Evolutionary conservation across 2,329 filamentous ascomycete genomes (phyloP).

Genomic region (Stachybotrys elegans): DNA sequence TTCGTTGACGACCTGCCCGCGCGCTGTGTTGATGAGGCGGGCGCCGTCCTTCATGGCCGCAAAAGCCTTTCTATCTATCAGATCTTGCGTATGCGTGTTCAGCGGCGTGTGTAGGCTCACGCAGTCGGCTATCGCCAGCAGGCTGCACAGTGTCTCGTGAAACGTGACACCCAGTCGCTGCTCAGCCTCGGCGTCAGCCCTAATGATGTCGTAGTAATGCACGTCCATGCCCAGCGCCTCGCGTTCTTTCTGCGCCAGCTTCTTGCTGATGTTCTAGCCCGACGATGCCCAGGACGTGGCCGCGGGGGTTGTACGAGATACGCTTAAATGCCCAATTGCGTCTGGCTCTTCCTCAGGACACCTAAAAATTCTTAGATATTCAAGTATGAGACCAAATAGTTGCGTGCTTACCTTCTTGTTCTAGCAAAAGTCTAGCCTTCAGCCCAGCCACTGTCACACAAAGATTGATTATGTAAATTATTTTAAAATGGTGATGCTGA

Average conservation of each 20-base stretch:
- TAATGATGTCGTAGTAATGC: constrained; percentile 42
- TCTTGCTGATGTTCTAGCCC: constrained; percentile 43
- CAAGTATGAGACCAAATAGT: too few relatives aligned
- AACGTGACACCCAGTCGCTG: constrained; percentile 21
- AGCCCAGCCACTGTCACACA: too few relatives aligned
- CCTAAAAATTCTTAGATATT: too few relatives aligned
- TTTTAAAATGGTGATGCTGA: too few relatives aligned
- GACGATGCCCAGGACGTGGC: constrained; percentile 44
- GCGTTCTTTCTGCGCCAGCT: constrained; percentile 39
- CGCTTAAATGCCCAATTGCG: too few relatives aligned
- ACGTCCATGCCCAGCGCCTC: constrained; percentile 48
- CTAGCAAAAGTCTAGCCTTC: too few relatives aligned
- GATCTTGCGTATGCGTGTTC: background rate
- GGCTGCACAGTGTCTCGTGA: constrained; percentile 17
- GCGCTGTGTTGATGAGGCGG: constrained; percentile 20
- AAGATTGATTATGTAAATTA: too few relatives aligned
- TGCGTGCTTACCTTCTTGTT: too few relatives aligned
- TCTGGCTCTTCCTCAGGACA: too few relatives aligned
- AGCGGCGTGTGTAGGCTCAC: constrained; percentile 28
- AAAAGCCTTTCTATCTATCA: too few relatives aligned
- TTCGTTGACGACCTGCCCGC: constrained; percentile 30
- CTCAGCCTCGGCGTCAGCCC: constrained; percentile 21
- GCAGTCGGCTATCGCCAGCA: constrained; percentile 26
- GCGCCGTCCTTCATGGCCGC: constrained; percentile 15
- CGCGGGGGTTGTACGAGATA: constrained; percentile 44